Conservation (phyloP, 352 stramenopile genomes). For the Phytopythium boreale region DNA sequence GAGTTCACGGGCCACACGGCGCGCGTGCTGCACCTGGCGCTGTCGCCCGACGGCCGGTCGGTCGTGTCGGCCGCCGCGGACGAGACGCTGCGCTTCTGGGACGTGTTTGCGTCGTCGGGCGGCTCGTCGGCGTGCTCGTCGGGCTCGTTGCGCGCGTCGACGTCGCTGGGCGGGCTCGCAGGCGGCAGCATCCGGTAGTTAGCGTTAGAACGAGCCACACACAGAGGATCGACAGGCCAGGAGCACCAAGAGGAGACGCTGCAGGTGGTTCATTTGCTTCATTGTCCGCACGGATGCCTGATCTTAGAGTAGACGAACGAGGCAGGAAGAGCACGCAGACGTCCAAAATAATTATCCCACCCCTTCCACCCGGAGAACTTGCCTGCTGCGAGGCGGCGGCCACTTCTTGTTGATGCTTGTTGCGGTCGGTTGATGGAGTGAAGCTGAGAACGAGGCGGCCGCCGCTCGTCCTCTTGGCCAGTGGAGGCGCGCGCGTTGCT, state of each 20-base stretch:
- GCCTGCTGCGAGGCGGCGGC: neutral
- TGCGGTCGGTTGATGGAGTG: neutral
- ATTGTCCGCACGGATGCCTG: neutral
- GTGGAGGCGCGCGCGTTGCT: no score
- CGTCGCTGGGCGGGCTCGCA: neutral
- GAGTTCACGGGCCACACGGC: conserved; percentile 93
- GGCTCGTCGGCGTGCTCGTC: neutral
- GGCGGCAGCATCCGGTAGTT: conserved; percentile 10
- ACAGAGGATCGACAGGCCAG: neutral
- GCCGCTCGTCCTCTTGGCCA: neutral
- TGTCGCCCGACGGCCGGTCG: conserved; percentile 89
- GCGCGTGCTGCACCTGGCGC: conserved; percentile 91
- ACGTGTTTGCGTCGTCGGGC: conserved; percentile 69
- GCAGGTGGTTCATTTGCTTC: neutral
- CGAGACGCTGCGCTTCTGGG: conserved; percentile 97
- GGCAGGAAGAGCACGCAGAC: neutral
- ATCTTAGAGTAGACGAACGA: neutral
- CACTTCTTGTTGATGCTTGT: neutral
- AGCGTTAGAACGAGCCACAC: neutral
- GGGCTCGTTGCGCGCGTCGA: neutral
- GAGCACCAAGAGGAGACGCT: neutral
- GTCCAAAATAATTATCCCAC: conserved; percentile 5
- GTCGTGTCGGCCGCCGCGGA: conserved; percentile 94
- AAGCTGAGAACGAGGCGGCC: neutral
- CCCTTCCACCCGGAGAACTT: neutral